These are phyloP conservation scores for Panicum virgatum DNA, from an alignment of 202 grass and related monocot genomes.

Conservation along the genomic window DNA sequence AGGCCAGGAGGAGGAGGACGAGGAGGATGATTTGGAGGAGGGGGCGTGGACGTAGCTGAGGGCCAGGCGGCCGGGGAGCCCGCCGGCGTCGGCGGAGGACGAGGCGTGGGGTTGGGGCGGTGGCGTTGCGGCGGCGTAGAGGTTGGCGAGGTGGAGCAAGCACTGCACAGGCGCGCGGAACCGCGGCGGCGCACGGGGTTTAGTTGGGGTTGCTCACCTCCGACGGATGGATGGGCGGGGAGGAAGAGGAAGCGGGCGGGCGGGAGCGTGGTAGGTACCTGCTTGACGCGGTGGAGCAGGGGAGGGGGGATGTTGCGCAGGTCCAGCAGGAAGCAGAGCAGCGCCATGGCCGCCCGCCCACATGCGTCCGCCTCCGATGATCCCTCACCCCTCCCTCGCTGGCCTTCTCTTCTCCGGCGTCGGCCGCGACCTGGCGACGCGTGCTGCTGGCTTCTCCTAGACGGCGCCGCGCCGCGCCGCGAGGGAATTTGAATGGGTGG, in stretches of 20 bases:
- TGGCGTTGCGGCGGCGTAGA: slow-evolving; percentile 55
- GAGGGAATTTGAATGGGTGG: background rate
- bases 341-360: slow-evolving; percentile 46
- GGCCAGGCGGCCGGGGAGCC: slow-evolving; percentile 64
- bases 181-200: slow-evolving; percentile 2
- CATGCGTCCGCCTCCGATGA: slow-evolving; percentile 20
- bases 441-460: background rate
- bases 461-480: background rate
- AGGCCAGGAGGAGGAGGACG: slow-evolving; percentile 43
- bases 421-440: background rate
- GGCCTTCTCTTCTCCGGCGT: slow-evolving; percentile 20
- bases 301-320: slow-evolving; percentile 70
- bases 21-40: background rate
- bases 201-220: slow-evolving; percentile 4
- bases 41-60: slow-evolving; percentile 61
- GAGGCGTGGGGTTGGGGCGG: background rate
- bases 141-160: slow-evolving; percentile 81
- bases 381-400: background rate
- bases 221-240: background rate
- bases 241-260: background rate
- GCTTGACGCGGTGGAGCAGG: slow-evolving; percentile 71
- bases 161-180: slow-evolving; percentile 35
- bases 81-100: background rate
- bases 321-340: slow-evolving; percentile 95
- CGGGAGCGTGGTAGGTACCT: slow-evolving; percentile 35